Evolutionary conservation across 2,329 filamentous ascomycete species (phyloP).

Genomic region (Pseudogymnoascus verrucosus): DNA sequence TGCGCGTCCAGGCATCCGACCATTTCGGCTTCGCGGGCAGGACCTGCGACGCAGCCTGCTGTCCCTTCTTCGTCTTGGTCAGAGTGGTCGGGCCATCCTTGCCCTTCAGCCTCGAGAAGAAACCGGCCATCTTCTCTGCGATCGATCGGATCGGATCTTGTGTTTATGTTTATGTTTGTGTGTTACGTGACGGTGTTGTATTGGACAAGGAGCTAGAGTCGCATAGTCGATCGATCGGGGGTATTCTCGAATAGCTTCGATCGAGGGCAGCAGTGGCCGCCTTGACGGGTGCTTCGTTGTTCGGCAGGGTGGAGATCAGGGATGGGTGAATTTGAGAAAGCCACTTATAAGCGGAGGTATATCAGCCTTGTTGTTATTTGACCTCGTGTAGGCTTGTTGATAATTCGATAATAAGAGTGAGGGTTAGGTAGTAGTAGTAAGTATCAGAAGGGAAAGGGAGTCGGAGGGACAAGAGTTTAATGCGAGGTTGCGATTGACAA

Average conservation of each 20-base stretch:
- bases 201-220: background rate
- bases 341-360: background rate
- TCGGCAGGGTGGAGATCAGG: background rate
- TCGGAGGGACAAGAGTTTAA: background rate
- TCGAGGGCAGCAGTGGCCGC: background rate
- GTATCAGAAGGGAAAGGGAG: background rate
- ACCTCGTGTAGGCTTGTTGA: background rate
- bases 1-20: conserved; percentile 82
- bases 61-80: conserved; percentile 57
- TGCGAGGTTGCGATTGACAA: background rate
- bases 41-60: conserved; percentile 43
- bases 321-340: background rate
- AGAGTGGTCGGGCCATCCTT: conserved; percentile 56
- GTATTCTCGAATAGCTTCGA: background rate
- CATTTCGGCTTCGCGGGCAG: conserved; percentile 65
- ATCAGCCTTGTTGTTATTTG: background rate
- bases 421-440: background rate
- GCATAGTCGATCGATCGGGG: background rate
- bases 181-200: background rate
- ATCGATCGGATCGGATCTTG: conserved; percentile 2
- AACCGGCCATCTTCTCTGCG: conserved; percentile 21
- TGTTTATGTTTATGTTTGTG: background rate
- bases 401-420: background rate
- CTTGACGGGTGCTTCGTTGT: background rate
- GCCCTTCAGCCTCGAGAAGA: conserved; percentile 46